phyloP scores from a whole-genome alignment of 768 basidiomycete species.

The Rhodotorula taiwanensis region DNA sequence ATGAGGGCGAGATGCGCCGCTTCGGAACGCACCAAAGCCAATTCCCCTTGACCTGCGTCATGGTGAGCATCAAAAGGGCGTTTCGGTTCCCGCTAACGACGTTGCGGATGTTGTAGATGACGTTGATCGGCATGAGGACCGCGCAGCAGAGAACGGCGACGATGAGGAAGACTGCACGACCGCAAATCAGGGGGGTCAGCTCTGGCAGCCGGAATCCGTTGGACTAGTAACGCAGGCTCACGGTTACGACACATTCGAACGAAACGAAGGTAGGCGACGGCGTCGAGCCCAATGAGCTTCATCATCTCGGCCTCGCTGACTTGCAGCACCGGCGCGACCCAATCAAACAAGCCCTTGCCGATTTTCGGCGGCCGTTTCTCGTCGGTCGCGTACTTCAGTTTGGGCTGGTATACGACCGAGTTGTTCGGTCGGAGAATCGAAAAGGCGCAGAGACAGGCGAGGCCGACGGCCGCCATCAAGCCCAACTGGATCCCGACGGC shows the following conservation, averaged over 20 bases:
- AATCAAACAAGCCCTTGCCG: constrained; percentile 74
- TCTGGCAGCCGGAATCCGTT: too few relatives aligned
- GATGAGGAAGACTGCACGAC: constrained; percentile 50
- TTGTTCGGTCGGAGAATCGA: constrained; percentile 82
- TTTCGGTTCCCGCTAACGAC: constrained; percentile 51
- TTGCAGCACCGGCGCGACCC: constrained; percentile 48
- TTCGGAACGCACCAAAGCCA: constrained; percentile 34
- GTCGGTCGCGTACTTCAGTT: constrained; percentile 42
- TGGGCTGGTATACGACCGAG: constrained; percentile 41
- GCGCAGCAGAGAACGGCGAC: constrained; percentile 61
- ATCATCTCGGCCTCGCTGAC: constrained; percentile 37
- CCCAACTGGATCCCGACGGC: constrained; percentile 35
- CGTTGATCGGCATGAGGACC: constrained; percentile 78
- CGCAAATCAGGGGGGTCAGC: not conserved
- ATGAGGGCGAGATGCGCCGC: not conserved
- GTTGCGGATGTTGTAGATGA: constrained; percentile 69
- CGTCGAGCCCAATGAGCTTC: constrained; percentile 83
- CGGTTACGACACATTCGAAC: constrained; percentile 55
- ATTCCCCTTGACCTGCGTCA: constrained; percentile 37
- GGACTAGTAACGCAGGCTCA: too few relatives aligned
- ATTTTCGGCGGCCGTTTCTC: constrained; percentile 54
- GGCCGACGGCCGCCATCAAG: constrained; percentile 26
- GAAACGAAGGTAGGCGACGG: constrained; percentile 86
- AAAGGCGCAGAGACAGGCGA: constrained; percentile 52
- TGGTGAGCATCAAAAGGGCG: constrained; percentile 43